Conservation (phyloP, 2,329 filamentous ascomycete genomes). For the Mycosphaerelloides madeirae region DNA sequence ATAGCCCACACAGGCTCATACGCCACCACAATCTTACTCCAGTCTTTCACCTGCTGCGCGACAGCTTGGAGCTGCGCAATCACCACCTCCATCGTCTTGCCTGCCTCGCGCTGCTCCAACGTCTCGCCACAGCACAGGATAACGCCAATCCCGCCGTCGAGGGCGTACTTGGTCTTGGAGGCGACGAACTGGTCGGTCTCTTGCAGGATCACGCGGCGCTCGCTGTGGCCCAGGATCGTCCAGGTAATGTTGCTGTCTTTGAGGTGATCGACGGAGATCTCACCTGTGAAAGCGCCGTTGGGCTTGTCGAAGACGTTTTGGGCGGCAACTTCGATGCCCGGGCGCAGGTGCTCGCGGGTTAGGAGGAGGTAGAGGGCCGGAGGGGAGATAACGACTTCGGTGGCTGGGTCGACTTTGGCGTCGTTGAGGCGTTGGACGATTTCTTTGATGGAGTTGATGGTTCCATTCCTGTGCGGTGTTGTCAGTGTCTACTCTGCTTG, state of each 20-base stretch:
- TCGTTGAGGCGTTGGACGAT: slow-evolving; percentile 88
- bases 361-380: slow-evolving; percentile 86
- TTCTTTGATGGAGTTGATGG: slow-evolving; percentile 79
- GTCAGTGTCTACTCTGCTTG: too few relatives aligned
- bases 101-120: slow-evolving; percentile 82
- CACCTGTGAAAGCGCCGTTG: slow-evolving; percentile 93
- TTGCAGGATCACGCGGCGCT: slow-evolving; percentile 83
- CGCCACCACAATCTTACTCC: slow-evolving; percentile 90
- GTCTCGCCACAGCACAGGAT: slow-evolving; percentile 98
- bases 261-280: slow-evolving; percentile 89
- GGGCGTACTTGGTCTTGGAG: slow-evolving; percentile 87
- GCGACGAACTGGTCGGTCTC: slow-evolving; percentile 82
- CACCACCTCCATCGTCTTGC: slow-evolving; percentile 80
- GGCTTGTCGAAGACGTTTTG: slow-evolving; percentile 92
- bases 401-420: slow-evolving; percentile 70
- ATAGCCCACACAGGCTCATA: slow-evolving; percentile 98
- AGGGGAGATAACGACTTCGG: slow-evolving; percentile 93
- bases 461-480: slow-evolving; percentile 71
- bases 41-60: slow-evolving; percentile 73
- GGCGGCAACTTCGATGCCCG: slow-evolving; percentile 77
- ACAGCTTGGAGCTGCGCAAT: slow-evolving; percentile 81
- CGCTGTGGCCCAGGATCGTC: slow-evolving; percentile 90
- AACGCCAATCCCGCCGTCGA: slow-evolving; percentile 80
- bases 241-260: slow-evolving; percentile 84
- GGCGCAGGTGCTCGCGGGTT: slow-evolving; percentile 70